Evolutionary conservation across 1,284 basidiomycete species (phyloP).

Genomic region (Ganoderma meredithae): DNA sequence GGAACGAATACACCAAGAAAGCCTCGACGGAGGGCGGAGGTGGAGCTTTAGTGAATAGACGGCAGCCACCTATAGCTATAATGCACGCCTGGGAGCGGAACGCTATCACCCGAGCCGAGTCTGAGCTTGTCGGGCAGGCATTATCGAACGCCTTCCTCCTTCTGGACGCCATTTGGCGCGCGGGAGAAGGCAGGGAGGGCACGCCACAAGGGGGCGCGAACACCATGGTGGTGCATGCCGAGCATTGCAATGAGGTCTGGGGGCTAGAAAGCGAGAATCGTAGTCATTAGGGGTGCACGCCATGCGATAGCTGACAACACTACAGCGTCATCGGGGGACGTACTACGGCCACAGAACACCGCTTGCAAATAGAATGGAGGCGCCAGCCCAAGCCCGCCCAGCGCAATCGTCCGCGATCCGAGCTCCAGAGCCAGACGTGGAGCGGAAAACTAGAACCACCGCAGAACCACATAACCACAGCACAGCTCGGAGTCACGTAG

Average conservation of each 20-base stretch:
- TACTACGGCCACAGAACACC: constrained; percentile 7
- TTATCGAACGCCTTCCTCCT: not conserved
- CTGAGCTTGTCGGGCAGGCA: constrained; percentile 5
- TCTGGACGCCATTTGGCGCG: not conserved
- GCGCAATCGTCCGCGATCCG: not conserved
- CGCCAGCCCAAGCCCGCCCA: not conserved
- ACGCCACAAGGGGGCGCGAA: not conserved
- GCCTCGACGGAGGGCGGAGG: not conserved
- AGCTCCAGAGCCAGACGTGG: not conserved
- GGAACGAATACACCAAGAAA: not conserved
- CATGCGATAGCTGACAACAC: not conserved
- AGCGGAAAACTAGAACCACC: not conserved
- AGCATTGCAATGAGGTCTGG: not conserved
- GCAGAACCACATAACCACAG: not conserved
- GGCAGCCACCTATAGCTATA: not conserved
- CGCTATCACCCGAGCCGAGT: not conserved
- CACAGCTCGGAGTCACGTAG: not conserved
- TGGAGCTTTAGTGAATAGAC: not conserved
- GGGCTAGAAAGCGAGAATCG: not conserved
- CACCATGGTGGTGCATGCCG: not conserved
- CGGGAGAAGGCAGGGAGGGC: not conserved
- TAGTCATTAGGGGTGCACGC: not conserved
- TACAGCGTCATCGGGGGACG: constrained; percentile 11
- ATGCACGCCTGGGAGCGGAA: constrained; percentile 1
- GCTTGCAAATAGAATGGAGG: not conserved